These are phyloP conservation scores for Yamadazyma triangularis DNA, from an alignment of 1,139 yeast species.

Conservation along the genomic window DNA sequence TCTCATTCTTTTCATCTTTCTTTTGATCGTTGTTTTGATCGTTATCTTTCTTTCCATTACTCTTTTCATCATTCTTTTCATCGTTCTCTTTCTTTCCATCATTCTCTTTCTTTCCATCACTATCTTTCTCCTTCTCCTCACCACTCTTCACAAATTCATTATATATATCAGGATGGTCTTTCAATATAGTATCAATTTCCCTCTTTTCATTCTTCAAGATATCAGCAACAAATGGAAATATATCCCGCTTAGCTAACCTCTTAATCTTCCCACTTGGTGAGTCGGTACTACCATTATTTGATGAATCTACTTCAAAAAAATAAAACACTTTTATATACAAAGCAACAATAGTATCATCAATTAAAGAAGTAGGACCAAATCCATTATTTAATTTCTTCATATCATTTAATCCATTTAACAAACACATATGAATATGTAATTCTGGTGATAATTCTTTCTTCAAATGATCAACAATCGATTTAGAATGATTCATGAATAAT, in stretches of 20 bases:
- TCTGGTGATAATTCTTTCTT: slow-evolving; percentile 27
- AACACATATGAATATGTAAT: slow-evolving; percentile 24
- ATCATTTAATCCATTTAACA: slow-evolving; percentile 54
- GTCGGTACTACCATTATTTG: slow-evolving; percentile 11
- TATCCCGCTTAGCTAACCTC: slow-evolving; percentile 41
- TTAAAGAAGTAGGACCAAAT: slow-evolving; percentile 71
- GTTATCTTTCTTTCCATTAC: too few species aligned
- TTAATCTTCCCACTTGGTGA: slow-evolving; percentile 33
- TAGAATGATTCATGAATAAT: slow-evolving; percentile 41
- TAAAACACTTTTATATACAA: slow-evolving; percentile 51
- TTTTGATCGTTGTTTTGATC: too few species aligned
- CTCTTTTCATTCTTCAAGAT: slow-evolving; percentile 25
- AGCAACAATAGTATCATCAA: slow-evolving; percentile 71
- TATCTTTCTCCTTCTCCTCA: slow-evolving; percentile 1
- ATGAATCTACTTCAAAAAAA: slow-evolving; percentile 9
- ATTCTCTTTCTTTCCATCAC: neutral
- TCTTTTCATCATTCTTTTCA: too few species aligned
- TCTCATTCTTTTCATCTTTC: too few species aligned
- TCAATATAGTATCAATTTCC: slow-evolving; percentile 27
- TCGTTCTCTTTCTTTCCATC: too few species aligned
- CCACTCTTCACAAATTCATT: slow-evolving; percentile 23
- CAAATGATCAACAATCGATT: slow-evolving; percentile 26
- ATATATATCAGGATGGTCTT: slow-evolving; percentile 27
- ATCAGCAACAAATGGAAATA: slow-evolving; percentile 39
- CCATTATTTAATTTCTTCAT: slow-evolving; percentile 75